A percentile compares a stretch with the other conserved stretches of the same genome.
Evolutionary conservation across 2,329 filamentous ascomycete genomes (phyloP).

Genomic region (Endocalyx cinctus): DNA sequence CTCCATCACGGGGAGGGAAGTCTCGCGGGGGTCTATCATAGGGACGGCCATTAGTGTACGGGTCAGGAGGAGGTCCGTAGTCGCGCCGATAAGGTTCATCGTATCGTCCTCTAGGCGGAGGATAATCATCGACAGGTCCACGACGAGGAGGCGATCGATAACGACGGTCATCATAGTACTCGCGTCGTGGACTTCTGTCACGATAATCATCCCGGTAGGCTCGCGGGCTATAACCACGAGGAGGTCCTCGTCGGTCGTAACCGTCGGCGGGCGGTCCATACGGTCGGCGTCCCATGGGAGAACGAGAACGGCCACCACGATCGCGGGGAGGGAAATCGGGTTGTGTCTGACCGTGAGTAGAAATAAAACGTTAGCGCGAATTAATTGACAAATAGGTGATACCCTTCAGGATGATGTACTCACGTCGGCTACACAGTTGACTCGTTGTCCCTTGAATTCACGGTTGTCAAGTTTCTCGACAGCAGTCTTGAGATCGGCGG

Average conservation of each 20-base stretch:
- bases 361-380: constrained; percentile 3
- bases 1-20: constrained; percentile 45
- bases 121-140: constrained; percentile 69
- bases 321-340: constrained; percentile 68
- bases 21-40: constrained; percentile 53
- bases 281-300: constrained; percentile 61
- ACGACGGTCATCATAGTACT: constrained; percentile 82
- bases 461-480: constrained; percentile 91
- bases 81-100: constrained; percentile 74
- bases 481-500: constrained; percentile 80
- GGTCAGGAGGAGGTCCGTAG: constrained; percentile 55
- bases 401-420: constrained; percentile 27
- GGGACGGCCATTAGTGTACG: constrained; percentile 54
- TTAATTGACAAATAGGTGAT: neutral
- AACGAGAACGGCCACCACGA: constrained; percentile 74
- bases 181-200: constrained; percentile 77
- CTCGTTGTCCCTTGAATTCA: constrained; percentile 86
- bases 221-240: constrained; percentile 80
- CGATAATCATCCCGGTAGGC: constrained; percentile 71
- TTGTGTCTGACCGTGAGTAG: constrained; percentile 57
- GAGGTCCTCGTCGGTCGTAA: constrained; percentile 74
- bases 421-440: constrained; percentile 87
- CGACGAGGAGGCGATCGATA: constrained; percentile 78
- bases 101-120: constrained; percentile 62
- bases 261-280: constrained; percentile 66